phyloP scores from a whole-genome alignment of 352 stramenopile species.

The Pseudoperonospora humuli region DNA sequence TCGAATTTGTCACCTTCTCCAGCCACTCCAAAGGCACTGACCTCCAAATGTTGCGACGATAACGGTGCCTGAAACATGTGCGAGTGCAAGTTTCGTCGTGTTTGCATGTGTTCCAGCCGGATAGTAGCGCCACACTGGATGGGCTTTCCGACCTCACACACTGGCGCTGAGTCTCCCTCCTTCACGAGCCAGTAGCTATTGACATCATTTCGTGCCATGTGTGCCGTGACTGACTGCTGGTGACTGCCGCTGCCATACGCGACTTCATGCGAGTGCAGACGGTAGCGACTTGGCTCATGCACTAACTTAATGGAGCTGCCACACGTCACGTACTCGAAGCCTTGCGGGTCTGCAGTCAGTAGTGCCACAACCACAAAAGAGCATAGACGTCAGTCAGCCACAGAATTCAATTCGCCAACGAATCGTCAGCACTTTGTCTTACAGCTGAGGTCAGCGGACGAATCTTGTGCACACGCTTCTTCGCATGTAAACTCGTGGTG shows the following conservation, averaged over 20 bases:
- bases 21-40: constrained; percentile 74
- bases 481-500: constrained; percentile 76
- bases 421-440: constrained; percentile 1
- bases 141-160: constrained; percentile 43
- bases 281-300: constrained; percentile 62
- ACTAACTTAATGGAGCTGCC: constrained; percentile 81
- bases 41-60: constrained; percentile 48
- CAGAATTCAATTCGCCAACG: background rate
- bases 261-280: constrained; percentile 81
- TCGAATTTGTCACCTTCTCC: constrained; percentile 65
- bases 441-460: constrained; percentile 70
- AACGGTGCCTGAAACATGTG: constrained; percentile 67
- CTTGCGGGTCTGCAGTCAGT: constrained; percentile 40
- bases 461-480: constrained; percentile 57
- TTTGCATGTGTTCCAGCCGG: constrained; percentile 68
- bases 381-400: background rate
- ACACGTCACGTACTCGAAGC: constrained; percentile 78
- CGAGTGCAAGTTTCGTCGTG: constrained; percentile 73
- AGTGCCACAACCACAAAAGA: background rate
- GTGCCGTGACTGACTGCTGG: constrained; percentile 73
- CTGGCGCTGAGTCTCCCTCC: constrained; percentile 43
- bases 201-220: constrained; percentile 62
- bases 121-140: constrained; percentile 58
- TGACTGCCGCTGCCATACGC: constrained; percentile 66
- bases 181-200: constrained; percentile 87